Evolutionary conservation across 768 basidiomycete species (phyloP), one percentile per base, ranked within the genome.

Genomic region (Panus rudis): DNA sequence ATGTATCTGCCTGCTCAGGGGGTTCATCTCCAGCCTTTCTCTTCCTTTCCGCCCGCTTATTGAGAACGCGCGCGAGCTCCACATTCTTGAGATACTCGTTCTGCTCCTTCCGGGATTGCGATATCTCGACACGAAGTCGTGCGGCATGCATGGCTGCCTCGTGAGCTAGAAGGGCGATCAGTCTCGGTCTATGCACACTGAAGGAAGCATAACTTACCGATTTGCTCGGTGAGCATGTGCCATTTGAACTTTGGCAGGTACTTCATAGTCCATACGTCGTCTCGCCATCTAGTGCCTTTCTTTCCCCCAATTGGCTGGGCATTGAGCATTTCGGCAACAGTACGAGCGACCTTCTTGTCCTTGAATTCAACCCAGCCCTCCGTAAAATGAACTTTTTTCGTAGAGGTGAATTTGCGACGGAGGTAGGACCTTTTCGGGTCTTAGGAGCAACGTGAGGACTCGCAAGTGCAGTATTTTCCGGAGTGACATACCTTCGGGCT

Each of bases 191-290:
- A 22, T 17, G 30, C 16, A 8, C 20, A n/a, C 28, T 33, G 16
- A 37, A 42, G 31, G 24, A 32, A 21, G 7, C 8, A 19, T 21
- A 28, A 74, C 92, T 62, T 59, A 94, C 94, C 92, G 53, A 99
- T 84, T 74, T 97, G 94, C 64, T 98, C 96, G 5, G 91, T 93
- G 46, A 99, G 70, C 94, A 96, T 96, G 63, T 86, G 81, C 96
- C 96, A 99, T 56, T 93, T 96, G 73, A 98, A 99, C 56, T 81
- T 86, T 7, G 93, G 93, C 45, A 99, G 68, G 61, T 99, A 99
- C 60, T 94, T 94, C 92, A 98, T 94, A 44, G 96, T 97, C 96
- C 96, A 99, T 6, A 99, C 81, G 52, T 99, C 96, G 58, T 98
- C 94, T 59, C 90, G 72, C 89, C 91, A 97, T 45, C 90, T 72